Conservation (phyloP, 2,329 filamentous ascomycete genomes). For the Byssoonygena ceratinophila region DNA sequence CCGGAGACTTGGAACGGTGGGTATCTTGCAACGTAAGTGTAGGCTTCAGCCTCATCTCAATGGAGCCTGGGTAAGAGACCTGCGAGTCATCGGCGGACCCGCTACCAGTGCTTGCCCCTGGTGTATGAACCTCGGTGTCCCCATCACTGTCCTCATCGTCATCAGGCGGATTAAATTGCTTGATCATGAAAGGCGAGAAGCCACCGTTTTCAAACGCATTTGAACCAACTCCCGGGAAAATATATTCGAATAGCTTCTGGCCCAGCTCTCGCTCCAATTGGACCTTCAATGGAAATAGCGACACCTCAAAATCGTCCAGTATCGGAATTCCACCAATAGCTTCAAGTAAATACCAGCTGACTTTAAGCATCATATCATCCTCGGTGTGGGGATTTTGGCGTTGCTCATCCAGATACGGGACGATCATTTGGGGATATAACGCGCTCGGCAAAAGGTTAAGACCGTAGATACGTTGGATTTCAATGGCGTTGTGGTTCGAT, state of each 20-base stretch:
- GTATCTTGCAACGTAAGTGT: conserved; percentile 54
- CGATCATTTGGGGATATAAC: conserved; percentile 91
- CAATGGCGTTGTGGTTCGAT: conserved; percentile 85
- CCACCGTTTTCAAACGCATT: conserved; percentile 40
- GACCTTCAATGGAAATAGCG: conserved; percentile 82
- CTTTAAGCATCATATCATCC: conserved; percentile 74
- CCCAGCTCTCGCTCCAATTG: conserved; percentile 89
- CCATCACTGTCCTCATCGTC: conserved; percentile 43
- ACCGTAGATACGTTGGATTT: conserved; percentile 77
- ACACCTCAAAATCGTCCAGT: conserved; percentile 93
- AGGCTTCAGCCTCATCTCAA: conserved; percentile 73
- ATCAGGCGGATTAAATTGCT: conserved; percentile 42
- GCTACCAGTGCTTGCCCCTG: conserved; percentile 32
- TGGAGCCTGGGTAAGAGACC: conserved; percentile 58
- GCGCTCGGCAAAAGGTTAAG: conserved; percentile 84
- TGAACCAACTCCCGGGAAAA: conserved; percentile 74
- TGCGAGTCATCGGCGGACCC: conserved; percentile 37
- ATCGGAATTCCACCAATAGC: conserved; percentile 95
- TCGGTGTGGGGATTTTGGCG: conserved; percentile 44
- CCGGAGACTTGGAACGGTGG: conserved; percentile 27
- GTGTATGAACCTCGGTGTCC: conserved; percentile 31
- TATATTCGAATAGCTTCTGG: conserved; percentile 89
- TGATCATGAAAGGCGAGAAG: conserved; percentile 44
- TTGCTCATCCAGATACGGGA: conserved; percentile 67
- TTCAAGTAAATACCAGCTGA: conserved; percentile 98